These are phyloP conservation scores for Zasmidium cellare DNA, from an alignment of 2,329 filamentous ascomycete species.

Conservation along the genomic window DNA sequence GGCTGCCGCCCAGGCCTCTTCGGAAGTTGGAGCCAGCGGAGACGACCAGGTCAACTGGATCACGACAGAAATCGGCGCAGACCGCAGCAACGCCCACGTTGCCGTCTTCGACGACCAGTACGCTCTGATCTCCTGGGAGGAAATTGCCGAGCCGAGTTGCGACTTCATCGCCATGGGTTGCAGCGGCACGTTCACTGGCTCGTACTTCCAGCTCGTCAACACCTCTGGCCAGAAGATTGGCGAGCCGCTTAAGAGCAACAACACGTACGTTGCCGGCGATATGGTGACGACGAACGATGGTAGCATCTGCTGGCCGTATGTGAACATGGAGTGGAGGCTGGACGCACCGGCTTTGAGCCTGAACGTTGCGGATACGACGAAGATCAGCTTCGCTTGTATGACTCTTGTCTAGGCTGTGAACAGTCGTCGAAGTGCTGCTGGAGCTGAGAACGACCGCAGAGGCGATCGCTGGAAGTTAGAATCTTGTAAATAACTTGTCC, in stretches of 20 bases:
- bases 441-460: no score
- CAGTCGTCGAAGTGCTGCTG: no score
- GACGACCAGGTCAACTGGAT: constrained; percentile 63
- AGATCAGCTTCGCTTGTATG: constrained; percentile 58
- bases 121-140: constrained; percentile 62
- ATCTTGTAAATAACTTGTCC: no score
- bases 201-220: constrained; percentile 60
- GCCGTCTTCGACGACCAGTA: constrained; percentile 55
- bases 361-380: constrained; percentile 29
- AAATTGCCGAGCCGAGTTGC: constrained; percentile 58
- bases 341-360: constrained; percentile 29
- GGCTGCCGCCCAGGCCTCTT: constrained; percentile 54
- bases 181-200: constrained; percentile 58
- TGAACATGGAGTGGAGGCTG: constrained; percentile 56
- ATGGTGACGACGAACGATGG: constrained; percentile 62
- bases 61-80: constrained; percentile 47
- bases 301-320: constrained; percentile 63
- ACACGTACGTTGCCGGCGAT: constrained; percentile 62
- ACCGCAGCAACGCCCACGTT: constrained; percentile 60
- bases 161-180: constrained; percentile 61
- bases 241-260: constrained; percentile 48
- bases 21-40: constrained; percentile 54
- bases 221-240: constrained; percentile 55
- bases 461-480: no score
- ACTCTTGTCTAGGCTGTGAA: constrained; percentile 20